phyloP scores from a whole-genome alignment of 305 asterid genomes.

The Solanum hybrid region DNA sequence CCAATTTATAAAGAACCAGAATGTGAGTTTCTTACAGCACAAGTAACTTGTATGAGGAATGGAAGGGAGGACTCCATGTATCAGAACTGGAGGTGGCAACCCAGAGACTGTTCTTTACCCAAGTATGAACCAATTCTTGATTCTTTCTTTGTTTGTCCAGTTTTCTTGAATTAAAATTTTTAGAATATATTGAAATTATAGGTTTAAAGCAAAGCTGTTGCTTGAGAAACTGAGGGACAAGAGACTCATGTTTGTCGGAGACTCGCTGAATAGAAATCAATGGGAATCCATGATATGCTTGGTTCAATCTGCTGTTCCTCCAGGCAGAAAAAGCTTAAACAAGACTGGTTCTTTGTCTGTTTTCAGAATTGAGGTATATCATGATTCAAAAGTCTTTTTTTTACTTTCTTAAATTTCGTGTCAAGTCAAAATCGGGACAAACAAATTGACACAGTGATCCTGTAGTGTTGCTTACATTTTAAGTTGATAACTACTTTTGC shows the following conservation, averaged over 20 bases:
- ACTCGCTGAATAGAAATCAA: conserved; percentile 67
- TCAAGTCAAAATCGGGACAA: no score
- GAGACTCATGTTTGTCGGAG: conserved; percentile 68
- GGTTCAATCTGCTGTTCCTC: conserved; percentile 39
- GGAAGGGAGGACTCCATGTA: conserved; percentile 47
- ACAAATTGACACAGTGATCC: not conserved
- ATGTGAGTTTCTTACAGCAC: conserved; percentile 42
- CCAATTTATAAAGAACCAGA: conserved; percentile 42
- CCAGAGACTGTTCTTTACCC: conserved; percentile 63
- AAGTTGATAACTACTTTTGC: not conserved
- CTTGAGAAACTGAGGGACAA: conserved; percentile 64
- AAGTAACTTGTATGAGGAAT: conserved; percentile 63
- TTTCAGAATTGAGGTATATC: conserved; percentile 64
- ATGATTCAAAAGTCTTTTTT: not conserved
- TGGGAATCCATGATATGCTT: conserved; percentile 83
- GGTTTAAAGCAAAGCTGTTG: conserved; percentile 47
- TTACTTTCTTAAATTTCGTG: not conserved
- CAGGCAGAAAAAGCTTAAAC: conserved; percentile 60
- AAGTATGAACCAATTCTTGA: conserved; percentile 32
- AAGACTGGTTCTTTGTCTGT: conserved; percentile 74
- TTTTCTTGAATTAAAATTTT: not conserved
- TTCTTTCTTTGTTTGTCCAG: not conserved
- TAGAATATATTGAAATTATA: not conserved
- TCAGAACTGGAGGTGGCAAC: conserved; percentile 89
- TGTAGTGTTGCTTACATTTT: not conserved